Percentiles rank a stretch among this genome's conserved stretches.
Conservation (phyloP, 306 rosid species). For the Citrullus amarus region DNA sequence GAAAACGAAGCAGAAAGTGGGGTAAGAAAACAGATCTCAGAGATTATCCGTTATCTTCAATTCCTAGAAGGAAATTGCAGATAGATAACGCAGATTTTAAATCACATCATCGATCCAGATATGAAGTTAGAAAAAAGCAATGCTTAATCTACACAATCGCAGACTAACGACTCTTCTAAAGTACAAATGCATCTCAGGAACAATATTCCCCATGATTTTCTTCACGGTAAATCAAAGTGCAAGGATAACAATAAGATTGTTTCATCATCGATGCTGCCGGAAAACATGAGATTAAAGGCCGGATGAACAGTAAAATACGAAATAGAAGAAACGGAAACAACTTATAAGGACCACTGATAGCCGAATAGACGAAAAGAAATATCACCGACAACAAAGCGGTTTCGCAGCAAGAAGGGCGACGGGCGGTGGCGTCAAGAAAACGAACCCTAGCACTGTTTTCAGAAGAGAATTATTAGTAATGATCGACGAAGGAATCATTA, state of each 20-base stretch:
- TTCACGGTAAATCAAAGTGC: slow-evolving; percentile 69
- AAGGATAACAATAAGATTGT: slow-evolving; percentile 31
- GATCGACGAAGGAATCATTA: slow-evolving; percentile 3
- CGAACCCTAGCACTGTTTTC: not conserved
- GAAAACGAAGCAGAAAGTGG: not conserved
- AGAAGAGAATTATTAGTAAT: not conserved
- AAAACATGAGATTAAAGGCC: not conserved
- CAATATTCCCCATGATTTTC: slow-evolving; percentile 36
- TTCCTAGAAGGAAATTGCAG: slow-evolving; percentile 16
- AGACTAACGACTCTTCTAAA: not conserved
- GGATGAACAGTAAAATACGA: not conserved
- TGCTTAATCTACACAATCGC: not conserved
- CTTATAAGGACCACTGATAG: not conserved
- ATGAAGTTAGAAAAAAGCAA: not conserved
- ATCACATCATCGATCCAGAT: slow-evolving; percentile 29
- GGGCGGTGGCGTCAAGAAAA: not conserved
- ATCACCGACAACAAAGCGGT: not conserved
- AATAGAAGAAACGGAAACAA: not conserved
- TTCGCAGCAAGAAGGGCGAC: not conserved
- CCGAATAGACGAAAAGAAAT: not conserved
- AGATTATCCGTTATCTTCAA: slow-evolving; percentile 13
- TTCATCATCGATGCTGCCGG: slow-evolving; percentile 22
- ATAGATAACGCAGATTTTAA: slow-evolving; percentile 51
- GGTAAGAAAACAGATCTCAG: slow-evolving; percentile 18
- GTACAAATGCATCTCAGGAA: slow-evolving; percentile 14